Percentiles rank a stretch among this genome's conserved stretches.
These are phyloP conservation scores for Elsinoe perseae DNA, from an alignment of 2,329 filamentous ascomycete species.

Conservation along the genomic window DNA sequence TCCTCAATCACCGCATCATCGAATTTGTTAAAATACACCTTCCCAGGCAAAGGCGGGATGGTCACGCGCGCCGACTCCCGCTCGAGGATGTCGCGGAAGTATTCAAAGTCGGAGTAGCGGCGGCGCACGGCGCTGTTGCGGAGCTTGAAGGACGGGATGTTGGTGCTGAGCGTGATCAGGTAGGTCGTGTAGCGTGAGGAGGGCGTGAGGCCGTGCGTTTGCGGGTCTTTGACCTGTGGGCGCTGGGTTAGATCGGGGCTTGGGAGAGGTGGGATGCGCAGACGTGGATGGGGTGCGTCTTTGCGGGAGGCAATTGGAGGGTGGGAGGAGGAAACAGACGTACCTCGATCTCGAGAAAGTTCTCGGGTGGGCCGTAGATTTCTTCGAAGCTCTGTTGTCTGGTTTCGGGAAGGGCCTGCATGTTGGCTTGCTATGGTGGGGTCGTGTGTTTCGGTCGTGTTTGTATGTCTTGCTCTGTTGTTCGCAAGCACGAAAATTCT, in stretches of 20 bases:
- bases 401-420: conserved; percentile 59
- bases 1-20: conserved; percentile 98
- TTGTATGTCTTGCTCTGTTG: neutral
- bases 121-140: conserved; percentile 75
- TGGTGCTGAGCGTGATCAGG: conserved; percentile 94
- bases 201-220: conserved; percentile 80
- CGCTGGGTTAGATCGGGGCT: conserved; percentile 20
- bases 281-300: neutral
- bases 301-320: conserved; percentile 4
- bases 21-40: conserved; percentile 97
- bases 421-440: conserved; percentile 28
- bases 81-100: conserved; percentile 97
- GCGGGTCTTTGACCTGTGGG: conserved; percentile 76
- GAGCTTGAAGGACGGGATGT: conserved; percentile 98
- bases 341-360: conserved; percentile 97
- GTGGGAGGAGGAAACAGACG: conserved; percentile 21
- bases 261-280: neutral
- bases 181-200: conserved; percentile 82
- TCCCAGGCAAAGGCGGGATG: conserved; percentile 90
- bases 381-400: conserved; percentile 96
- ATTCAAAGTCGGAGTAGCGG: conserved; percentile 96
- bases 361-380: conserved; percentile 96
- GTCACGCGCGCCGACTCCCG: conserved; percentile 88
- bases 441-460: neutral
- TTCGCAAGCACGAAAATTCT: neutral